Base-by-base conservation (phyloP, 768 basidiomycete species). In the Amanita pseudoporphyria region DNA sequence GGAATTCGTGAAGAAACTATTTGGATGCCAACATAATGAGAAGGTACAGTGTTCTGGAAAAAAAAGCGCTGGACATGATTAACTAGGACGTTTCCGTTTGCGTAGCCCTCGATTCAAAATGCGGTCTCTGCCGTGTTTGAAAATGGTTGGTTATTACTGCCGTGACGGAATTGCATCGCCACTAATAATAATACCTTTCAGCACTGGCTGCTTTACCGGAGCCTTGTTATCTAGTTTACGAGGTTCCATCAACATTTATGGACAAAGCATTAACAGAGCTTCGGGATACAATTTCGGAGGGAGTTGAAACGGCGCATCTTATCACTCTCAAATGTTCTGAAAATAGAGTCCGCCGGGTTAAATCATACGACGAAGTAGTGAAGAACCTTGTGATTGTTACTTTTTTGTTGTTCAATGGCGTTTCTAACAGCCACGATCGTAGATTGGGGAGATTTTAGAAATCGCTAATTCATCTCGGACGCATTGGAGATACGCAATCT, bases 1-100 rank as follows among this genome's bases (percentile, higher is more conserved):
- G 1, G 68, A 71, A n/a, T 68, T 89, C 19, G 58, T 87, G 3
- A 65, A 74, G 57, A 72, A 70, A 14, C 61, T 93, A 0, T 81
- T 95, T 52, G 70, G 61, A 1, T 89, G 85, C 53, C 87, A 90
- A 59, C 78, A 84, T 49, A 87, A 93, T 57, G 89, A 92, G 65
- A 91, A 91, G 74, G 85, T 81, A 35, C 16, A 58, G 21, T 28
- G n/a, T 39, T 49, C 32, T n/a, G n/a, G n/a, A n/a, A n/a, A 21
- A 16, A 28, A 6, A 18, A 32, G 28, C 21, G 26, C 28, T 26
- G 21, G 14, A 38, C 22, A 33, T 24, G 21, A 41, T 45, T 30
- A 33, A 46, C 18, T 42, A 28, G 35, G 26, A 28, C 26, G 26
- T 28, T 28, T 7, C 26, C 12, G 30, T 56, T 21, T 18, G n/a